Conservation (phyloP, 2,329 filamentous ascomycete genomes). For the Pleomassaria siparia region DNA sequence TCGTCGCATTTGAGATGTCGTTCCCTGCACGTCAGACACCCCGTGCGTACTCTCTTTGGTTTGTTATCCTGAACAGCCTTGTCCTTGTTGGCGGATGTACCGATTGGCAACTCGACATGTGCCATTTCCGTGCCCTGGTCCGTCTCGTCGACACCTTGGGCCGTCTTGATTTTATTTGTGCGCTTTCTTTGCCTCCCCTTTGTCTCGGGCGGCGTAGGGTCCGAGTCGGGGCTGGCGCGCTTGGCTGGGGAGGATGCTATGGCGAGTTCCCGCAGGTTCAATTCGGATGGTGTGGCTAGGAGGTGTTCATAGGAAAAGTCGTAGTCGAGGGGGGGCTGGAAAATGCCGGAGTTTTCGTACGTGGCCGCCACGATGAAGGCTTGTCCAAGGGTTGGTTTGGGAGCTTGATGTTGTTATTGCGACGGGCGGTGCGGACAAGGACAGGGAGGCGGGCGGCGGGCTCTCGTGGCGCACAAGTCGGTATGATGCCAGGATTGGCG, state of each 20-base stretch:
- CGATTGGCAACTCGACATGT: constrained; percentile 3
- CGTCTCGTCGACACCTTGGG: constrained; percentile 4
- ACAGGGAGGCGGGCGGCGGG: background rate
- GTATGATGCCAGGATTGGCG: too few relatives aligned
- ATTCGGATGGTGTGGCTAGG: constrained; percentile 11
- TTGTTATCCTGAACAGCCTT: constrained; percentile 51
- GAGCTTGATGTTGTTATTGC: background rate
- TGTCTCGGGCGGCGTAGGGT: constrained; percentile 12
- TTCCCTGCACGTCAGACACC: constrained; percentile 87
- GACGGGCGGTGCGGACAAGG: background rate
- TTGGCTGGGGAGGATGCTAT: constrained; percentile 10
- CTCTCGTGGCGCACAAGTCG: too few relatives aligned
- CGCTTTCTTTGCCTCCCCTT: constrained; percentile 5
- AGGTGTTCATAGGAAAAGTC: constrained; percentile 20
- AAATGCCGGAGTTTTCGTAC: constrained; percentile 20
- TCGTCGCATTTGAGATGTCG: constrained; percentile 92
- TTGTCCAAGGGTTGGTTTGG: constrained; percentile 1
- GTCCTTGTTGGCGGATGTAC: constrained; percentile 6
- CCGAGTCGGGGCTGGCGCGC: constrained; percentile 8
- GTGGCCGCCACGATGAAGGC: constrained; percentile 34
- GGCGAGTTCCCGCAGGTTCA: constrained; percentile 15
- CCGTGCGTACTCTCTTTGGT: constrained; percentile 84
- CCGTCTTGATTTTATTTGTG: constrained; percentile 3
- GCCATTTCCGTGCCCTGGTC: constrained; percentile 15
- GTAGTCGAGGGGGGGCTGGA: constrained; percentile 20